These are phyloP conservation scores for Boeremia exigua DNA, from an alignment of 2,329 filamentous ascomycete genomes.

Conservation along the genomic window DNA sequence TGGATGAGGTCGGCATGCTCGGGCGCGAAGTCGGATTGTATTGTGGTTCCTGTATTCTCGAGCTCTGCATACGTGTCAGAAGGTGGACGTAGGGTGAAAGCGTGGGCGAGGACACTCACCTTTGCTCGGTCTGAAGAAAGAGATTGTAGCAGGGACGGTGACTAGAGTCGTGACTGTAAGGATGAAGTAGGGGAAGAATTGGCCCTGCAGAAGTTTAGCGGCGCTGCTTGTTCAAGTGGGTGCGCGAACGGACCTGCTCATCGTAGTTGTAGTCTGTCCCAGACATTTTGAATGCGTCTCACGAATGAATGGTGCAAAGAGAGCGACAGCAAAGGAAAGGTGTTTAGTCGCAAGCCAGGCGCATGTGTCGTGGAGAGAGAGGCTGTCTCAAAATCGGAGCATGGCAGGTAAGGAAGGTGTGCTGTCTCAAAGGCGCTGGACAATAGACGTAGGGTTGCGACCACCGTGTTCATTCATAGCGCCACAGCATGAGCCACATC, in stretches of 20 bases:
- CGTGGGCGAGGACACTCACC: conserved; percentile 49
- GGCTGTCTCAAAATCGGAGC: conserved; percentile 25
- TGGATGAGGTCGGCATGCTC: conserved; percentile 85
- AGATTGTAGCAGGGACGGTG: conserved; percentile 89
- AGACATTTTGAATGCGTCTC: conserved; percentile 35
- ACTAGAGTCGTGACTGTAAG: conserved; percentile 86
- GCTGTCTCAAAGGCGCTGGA: conserved; percentile 35
- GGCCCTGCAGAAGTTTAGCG: conserved; percentile 63
- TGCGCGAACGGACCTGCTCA: conserved; percentile 69
- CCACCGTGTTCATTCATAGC: conserved; percentile 39
- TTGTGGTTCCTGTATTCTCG: conserved; percentile 80
- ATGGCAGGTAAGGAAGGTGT: conserved; percentile 31
- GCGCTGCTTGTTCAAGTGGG: neutral
- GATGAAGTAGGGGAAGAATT: conserved; percentile 99
- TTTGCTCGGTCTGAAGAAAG: conserved; percentile 79
- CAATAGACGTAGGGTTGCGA: conserved; percentile 34
- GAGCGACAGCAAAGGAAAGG: conserved; percentile 25
- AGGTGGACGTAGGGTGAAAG: conserved; percentile 1
- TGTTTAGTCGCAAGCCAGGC: conserved; percentile 21
- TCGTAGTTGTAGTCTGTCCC: conserved; percentile 95
- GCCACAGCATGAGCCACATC: conserved; percentile 28
- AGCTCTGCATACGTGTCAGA: conserved; percentile 59
- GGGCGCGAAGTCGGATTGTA: conserved; percentile 80
- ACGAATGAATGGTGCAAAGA: conserved; percentile 22
- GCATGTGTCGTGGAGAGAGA: conserved; percentile 22